A percentile compares a stretch with the other conserved stretches of the same genome.
Conservation (phyloP, 2,329 filamentous ascomycete species). For the Xylaria sp. region DNA sequence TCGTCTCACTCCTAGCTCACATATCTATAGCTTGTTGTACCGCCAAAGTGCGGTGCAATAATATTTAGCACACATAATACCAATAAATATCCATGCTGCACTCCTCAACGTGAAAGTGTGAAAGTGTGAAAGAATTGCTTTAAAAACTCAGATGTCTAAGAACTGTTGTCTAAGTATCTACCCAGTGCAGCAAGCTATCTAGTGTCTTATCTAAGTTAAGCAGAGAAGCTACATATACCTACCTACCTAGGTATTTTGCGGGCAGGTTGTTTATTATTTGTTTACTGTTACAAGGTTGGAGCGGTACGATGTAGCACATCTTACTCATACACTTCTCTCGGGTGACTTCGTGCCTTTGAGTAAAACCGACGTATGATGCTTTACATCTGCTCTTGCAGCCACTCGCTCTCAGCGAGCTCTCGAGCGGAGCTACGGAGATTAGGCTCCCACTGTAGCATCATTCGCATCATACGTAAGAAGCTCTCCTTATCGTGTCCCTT, state of each 20-base stretch:
- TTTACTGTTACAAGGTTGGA: too few species aligned
- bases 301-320: neutral
- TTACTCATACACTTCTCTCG: neutral
- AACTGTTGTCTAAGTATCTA: too few species aligned
- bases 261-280: too few species aligned
- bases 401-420: conserved; percentile 47
- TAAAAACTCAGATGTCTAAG: too few species aligned
- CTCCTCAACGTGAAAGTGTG: too few species aligned
- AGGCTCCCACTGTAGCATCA: conserved; percentile 54
- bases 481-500: conserved; percentile 46
- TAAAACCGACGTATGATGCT: neutral
- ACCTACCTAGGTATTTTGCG: neutral
- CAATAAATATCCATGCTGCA: too few species aligned
- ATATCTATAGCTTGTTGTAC: neutral
- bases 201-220: too few species aligned
- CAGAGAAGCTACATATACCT: too few species aligned
- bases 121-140: too few species aligned
- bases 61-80: neutral
- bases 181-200: too few species aligned
- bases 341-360: neutral
- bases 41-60: neutral
- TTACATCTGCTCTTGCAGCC: conserved; percentile 41
- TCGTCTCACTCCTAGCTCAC: neutral
- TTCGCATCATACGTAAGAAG: conserved; percentile 53
- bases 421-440: conserved; percentile 47